Percentiles rank a stretch among this genome's conserved stretches.
Conservation (phyloP, 2,329 filamentous ascomycete genomes). For the Tolypocladium ophioglossoides region DNA sequence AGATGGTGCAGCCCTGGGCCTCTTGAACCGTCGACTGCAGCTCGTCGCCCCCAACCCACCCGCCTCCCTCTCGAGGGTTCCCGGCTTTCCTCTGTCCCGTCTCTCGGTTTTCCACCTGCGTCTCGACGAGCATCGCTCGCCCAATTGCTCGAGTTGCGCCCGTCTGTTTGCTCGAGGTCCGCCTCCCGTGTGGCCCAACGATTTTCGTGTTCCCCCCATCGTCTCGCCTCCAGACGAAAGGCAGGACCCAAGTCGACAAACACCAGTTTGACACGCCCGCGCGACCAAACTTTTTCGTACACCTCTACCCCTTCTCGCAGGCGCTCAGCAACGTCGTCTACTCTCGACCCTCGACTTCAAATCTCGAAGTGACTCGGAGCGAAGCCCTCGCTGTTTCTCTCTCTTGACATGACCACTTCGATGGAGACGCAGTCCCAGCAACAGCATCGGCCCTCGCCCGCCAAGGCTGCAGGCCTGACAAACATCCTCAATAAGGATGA, state of each 20-base stretch:
- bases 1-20: background rate
- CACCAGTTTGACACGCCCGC: background rate
- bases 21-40: background rate
- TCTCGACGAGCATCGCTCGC: background rate
- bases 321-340: background rate
- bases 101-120: background rate
- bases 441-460: slow-evolving; percentile 5
- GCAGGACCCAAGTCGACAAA: background rate
- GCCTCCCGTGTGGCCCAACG: background rate
- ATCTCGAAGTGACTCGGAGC: background rate
- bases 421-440: slow-evolving; percentile 11
- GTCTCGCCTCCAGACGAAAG: background rate
- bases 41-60: background rate
- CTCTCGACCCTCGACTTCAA: background rate
- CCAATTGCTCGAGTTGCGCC: slow-evolving; percentile 1
- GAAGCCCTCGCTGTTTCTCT: background rate
- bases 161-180: slow-evolving; percentile 2
- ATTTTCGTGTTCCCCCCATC: background rate
- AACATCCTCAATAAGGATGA: slow-evolving; percentile 29
- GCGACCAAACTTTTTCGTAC: background rate
- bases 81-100: background rate
- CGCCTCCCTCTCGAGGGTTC: background rate
- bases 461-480: slow-evolving; percentile 25
- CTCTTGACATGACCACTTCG: background rate
- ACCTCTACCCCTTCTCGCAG: background rate